Evolutionary conservation across 257 asterid genomes (phyloP).

Genomic region (Cruciata laevipes): DNA sequence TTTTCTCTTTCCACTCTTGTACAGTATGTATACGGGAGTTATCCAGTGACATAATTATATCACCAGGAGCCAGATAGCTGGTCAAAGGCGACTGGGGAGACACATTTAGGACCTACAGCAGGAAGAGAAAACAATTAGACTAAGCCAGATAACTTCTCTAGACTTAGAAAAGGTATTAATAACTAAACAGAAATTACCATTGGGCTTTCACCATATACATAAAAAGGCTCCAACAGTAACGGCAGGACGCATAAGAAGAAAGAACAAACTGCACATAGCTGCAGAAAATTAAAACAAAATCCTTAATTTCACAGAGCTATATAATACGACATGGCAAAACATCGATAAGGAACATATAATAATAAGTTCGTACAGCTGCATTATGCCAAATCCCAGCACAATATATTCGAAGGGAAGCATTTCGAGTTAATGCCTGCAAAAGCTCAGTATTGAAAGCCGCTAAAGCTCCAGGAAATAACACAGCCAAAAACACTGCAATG

Average conservation of each 20-base stretch:
- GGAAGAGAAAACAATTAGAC: constrained; percentile 15
- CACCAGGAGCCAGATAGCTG: constrained; percentile 54
- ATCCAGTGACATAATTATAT: constrained; percentile 53
- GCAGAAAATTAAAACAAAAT: constrained; percentile 23
- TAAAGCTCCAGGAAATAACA: constrained; percentile 84
- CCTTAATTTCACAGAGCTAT: not conserved
- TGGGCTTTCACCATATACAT: constrained; percentile 55
- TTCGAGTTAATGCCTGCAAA: constrained; percentile 46
- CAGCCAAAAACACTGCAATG: constrained; percentile 69
- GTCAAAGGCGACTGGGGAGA: constrained; percentile 58
- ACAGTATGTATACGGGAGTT: constrained; percentile 39
- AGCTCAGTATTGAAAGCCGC: constrained; percentile 72
- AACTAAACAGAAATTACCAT: constrained; percentile 36
- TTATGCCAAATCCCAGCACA: constrained; percentile 98
- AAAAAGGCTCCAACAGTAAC: constrained; percentile 52
- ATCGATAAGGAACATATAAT: not conserved
- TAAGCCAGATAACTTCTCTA: constrained; percentile 10
- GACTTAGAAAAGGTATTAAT: not conserved
- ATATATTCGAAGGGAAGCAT: constrained; percentile 74
- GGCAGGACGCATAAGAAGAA: constrained; percentile 56
- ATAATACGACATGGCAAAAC: not conserved
- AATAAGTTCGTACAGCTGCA: constrained; percentile 52
- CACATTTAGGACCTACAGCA: constrained; percentile 64
- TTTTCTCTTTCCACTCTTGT: constrained; percentile 56
- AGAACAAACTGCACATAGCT: constrained; percentile 66